phyloP scores from a whole-genome alignment of 2,329 filamentous ascomycete species.

The Ophiostoma ips region DNA sequence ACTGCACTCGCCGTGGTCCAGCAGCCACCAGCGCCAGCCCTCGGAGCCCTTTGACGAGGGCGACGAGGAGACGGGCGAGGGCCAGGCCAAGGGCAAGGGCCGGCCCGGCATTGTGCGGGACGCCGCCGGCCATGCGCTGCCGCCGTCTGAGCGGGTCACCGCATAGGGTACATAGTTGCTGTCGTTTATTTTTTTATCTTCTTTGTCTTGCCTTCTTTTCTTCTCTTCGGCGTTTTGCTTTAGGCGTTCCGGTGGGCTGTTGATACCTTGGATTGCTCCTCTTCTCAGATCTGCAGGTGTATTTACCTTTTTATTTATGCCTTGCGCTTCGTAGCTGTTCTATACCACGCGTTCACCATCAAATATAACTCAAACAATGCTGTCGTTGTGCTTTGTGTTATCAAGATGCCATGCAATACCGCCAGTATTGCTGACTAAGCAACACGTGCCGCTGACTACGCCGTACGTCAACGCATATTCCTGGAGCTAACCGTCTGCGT shows the following conservation, averaged over 20 bases:
- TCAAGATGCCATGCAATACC: too few relatives aligned
- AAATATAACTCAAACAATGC: too few relatives aligned
- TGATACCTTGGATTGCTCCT: background rate
- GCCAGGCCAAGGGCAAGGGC: slow-evolving; percentile 26
- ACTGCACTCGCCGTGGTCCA: background rate
- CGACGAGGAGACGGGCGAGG: slow-evolving; percentile 27
- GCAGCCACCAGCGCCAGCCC: slow-evolving; percentile 2
- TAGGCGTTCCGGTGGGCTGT: background rate
- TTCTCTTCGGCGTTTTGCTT: background rate
- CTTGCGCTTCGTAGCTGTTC: too few relatives aligned
- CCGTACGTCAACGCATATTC: too few relatives aligned
- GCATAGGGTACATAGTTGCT: background rate
- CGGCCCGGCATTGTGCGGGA: slow-evolving; percentile 29
- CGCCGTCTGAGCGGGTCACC: slow-evolving; percentile 39
- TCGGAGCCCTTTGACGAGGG: slow-evolving; percentile 18
- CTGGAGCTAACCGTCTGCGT: too few relatives aligned
- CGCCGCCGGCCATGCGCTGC: slow-evolving; percentile 35
- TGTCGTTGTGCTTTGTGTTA: too few relatives aligned
- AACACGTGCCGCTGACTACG: too few relatives aligned
- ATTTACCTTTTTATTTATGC: background rate
- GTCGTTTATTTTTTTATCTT: background rate
- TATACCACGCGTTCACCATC: too few relatives aligned
- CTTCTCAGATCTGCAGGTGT: background rate
- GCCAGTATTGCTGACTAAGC: too few relatives aligned
- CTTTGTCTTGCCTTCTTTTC: background rate